A percentile compares a stretch with the other conserved stretches of the same genome.
Conservation (phyloP, 202 grass and related monocot species). For the Miscanthus sacchariflorus region DNA sequence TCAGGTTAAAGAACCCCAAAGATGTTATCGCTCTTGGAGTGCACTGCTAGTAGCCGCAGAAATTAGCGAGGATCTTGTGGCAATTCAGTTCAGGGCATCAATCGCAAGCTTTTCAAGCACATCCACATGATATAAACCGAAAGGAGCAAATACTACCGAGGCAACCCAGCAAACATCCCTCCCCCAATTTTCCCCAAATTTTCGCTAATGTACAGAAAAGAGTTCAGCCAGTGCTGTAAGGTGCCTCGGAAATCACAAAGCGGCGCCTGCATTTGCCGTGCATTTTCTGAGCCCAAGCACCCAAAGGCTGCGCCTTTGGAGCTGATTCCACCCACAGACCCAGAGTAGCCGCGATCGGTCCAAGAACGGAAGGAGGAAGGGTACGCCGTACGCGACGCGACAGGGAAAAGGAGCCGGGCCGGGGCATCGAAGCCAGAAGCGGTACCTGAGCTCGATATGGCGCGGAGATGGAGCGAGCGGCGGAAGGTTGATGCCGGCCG, state of each 20-base stretch:
- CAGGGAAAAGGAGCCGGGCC: not conserved
- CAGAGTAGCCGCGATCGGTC: not conserved
- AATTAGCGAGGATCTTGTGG: not conserved
- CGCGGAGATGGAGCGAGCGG: not conserved
- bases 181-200: not conserved
- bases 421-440: not conserved
- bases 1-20: not conserved
- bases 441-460: not conserved
- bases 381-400: not conserved
- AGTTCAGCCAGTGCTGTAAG: not conserved
- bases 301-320: not conserved
- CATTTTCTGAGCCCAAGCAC: not conserved
- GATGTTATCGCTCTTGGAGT: not conserved
- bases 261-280: not conserved
- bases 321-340: not conserved
- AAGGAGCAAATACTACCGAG: not conserved
- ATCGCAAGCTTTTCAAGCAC: not conserved
- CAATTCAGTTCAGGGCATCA: not conserved
- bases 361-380: not conserved
- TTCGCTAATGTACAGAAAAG: not conserved
- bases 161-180: not conserved
- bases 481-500: not conserved
- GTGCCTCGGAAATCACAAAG: not conserved
- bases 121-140: not conserved
- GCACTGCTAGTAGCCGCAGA: not conserved